Evolutionary conservation across 2,329 filamentous ascomycete genomes (phyloP).

Genomic region (Sarocladiaceae sp.): DNA sequence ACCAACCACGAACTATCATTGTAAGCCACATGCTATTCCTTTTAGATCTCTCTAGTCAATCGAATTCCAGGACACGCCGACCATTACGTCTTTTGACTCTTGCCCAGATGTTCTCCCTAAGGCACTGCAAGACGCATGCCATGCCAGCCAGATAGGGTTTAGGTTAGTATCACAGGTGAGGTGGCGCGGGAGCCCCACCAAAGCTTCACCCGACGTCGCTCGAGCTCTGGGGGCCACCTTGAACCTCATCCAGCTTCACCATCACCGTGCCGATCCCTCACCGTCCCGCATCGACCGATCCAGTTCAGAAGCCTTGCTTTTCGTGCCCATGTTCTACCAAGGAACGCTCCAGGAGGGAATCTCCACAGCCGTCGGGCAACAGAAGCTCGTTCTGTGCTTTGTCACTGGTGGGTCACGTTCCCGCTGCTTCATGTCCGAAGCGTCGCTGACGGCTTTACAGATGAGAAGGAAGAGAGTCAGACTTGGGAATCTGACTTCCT

Average conservation of each 20-base stretch:
- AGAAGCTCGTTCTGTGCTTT: conserved; percentile 79
- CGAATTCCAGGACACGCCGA: no score
- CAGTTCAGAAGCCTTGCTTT: background rate
- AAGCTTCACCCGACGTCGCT: conserved; percentile 3
- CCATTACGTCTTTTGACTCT: no score
- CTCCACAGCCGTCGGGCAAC: conserved; percentile 62
- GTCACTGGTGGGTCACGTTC: conserved; percentile 56
- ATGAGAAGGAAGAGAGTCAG: conserved; percentile 61
- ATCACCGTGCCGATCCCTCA: background rate
- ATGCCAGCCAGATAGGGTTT: no score
- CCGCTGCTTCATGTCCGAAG: background rate
- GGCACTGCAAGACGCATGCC: no score
- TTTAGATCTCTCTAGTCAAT: no score
- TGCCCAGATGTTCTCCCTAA: no score
- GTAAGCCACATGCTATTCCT: no score
- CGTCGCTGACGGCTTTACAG: conserved; percentile 31
- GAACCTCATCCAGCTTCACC: background rate
- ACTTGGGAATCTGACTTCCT: conserved; percentile 69
- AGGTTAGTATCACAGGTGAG: no score
- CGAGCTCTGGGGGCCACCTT: conserved; percentile 1
- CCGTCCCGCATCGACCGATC: background rate
- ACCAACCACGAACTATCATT: no score
- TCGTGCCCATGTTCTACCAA: conserved; percentile 66
- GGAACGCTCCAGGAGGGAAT: conserved; percentile 80
- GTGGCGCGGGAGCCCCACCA: conserved; percentile 2